Conservation (phyloP, 208 protist species). For the Tetramitus jugosus region DNA sequence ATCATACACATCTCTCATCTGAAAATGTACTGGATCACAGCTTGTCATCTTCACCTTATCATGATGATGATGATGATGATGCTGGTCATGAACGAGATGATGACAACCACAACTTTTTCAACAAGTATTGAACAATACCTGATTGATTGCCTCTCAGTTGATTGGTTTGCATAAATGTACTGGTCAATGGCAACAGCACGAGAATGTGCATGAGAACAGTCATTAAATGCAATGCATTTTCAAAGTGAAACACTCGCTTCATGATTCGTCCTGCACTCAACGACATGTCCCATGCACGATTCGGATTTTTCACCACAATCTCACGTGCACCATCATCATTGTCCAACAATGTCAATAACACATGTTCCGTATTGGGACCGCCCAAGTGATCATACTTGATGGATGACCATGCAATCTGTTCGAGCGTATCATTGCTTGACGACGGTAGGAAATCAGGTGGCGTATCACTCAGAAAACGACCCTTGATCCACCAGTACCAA, state of each 20-base stretch:
- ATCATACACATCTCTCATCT: no score
- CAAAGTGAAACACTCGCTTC: constrained; percentile 11
- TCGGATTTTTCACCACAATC: neutral
- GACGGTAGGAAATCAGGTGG: neutral
- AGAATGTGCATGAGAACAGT: neutral
- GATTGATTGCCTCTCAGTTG: no score
- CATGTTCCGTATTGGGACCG: neutral
- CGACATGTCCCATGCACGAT: neutral
- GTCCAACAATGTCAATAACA: neutral
- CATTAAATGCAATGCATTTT: constrained; percentile 4
- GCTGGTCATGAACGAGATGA: no score
- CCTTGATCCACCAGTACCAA: neutral
- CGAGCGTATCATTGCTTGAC: no score
- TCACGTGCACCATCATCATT: neutral
- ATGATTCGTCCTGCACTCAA: neutral
- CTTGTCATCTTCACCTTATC: no score
- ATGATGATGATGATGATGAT: no score
- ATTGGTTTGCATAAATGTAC: no score
- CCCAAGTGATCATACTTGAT: constrained; percentile 14
- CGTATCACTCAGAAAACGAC: neutral
- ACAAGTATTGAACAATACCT: no score
- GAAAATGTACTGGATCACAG: no score
- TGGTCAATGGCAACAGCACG: neutral
- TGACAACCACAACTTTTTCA: no score
- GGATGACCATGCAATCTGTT: neutral